Base-by-base conservation (phyloP, 345 rosid species). In the Hevea brasiliensis region DNA sequence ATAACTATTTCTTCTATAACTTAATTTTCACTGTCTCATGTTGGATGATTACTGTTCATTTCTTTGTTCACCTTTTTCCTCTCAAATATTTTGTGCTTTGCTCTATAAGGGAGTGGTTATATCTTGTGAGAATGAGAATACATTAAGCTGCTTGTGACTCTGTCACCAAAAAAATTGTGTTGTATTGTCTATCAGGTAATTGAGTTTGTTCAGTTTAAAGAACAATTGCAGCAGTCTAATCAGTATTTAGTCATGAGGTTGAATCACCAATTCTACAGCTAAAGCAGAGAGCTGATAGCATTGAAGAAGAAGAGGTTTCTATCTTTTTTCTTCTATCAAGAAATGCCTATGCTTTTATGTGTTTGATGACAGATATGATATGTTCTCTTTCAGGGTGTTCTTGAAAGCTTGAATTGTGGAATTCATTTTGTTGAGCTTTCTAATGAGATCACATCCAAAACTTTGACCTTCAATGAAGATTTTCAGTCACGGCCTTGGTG, bases 181-280 rank as follows among this genome's bases (percentile, higher is more conserved):
- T 71, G 59, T 66, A 48, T 74, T 72, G 21, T 68, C 35, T 78
- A 74, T 79, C 90, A 95, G 99, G 99, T 90, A 17, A 87, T 92
- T 68, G 98, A 95, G 85, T 92, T 95, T 84, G 97, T 95, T 65
- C 96, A 89, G 82, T 95, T 95, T 80, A 95, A 92, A 84, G 91
- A 92, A 83, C 80, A 85, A 35, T 80, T 95, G 84, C 96, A 92
- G 78, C 84, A 64, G 71, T 95, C 99, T 54, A 86, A 79, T 82
- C 99, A 92, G 75, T 92, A 92, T 81, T 81, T 86, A 76, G 75
- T 89, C 71, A 93, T 88, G 3, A 85, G 84, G 85, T 95, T 75
- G 97, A 95, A 84, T 78, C 84, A 51, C 76, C 94, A 56, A 72
- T 92, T 70, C 87, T 92, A 77, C 90, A 89, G 77, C 84, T 92